Base-by-base conservation (phyloP, 2,329 filamentous ascomycete species). In the Pseudopyricularia cyperi region DNA sequence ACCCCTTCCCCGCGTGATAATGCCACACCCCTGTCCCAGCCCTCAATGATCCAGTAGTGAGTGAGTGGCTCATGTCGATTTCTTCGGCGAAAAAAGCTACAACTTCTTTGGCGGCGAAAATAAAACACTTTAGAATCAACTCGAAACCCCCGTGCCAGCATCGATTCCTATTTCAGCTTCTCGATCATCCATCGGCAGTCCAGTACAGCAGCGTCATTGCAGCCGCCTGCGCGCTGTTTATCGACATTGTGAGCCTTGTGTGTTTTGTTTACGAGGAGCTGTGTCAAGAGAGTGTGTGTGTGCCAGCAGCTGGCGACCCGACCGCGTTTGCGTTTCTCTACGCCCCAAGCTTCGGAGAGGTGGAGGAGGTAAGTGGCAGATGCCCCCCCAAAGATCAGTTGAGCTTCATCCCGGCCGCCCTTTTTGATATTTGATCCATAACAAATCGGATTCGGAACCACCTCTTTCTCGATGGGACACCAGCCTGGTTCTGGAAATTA, bases 1-100 rank as follows among this genome's bases (percentile, higher is more conserved):
- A 30, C 39, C 48, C 50, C 50, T 51, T 51, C 50, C 50, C 50
- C 50, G 50, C 50, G 50, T 44, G 22, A n/a, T 46, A 34, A 30
- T 46, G 19, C 7, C 50, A 51, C 50, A 51, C 50, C 50, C 50
- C 50, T 46, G 24, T 35, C 15, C 19, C 30, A 39, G 22, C 19
- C 39, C 28, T 30, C 28, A 30, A 30, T 30, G 28, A 30, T 30
- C 28, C 28, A 5, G 28, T 17, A n/a, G n/a, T n/a, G n/a, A 49
- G 12, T 30, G 24, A 8, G 24, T 17, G n/a, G 14, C 14, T 24
- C 51, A 39, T 54, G 50, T 49, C 50, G 37, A 47, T 46, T 51
- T 19, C 22, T 28, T 35, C 24, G 22, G 34, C 48, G 5, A n/a
- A n/a, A n/a, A n/a, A 24, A 39, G 35, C 33, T 39, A 26, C 33